A percentile compares a stretch with the other conserved stretches of the same genome.
phyloP scores from a whole-genome alignment of 345 rosid genomes.

The Salix viminalis region DNA sequence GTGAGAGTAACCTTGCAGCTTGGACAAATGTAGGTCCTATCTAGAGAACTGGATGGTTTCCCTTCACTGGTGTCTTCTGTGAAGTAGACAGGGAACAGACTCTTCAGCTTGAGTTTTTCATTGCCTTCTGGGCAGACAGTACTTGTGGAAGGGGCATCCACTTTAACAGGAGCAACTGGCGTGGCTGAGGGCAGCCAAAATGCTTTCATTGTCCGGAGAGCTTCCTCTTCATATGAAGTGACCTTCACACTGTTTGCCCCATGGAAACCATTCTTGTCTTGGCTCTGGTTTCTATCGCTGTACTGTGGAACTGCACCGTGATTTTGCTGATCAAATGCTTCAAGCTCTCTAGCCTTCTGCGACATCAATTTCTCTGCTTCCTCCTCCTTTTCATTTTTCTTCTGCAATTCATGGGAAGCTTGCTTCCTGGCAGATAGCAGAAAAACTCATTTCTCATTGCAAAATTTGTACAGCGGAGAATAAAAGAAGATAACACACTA shows the following conservation, averaged over 20 bases:
- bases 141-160: constrained; percentile 56
- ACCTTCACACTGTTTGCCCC: constrained; percentile 94
- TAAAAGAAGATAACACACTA: neutral
- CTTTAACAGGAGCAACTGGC: constrained; percentile 79
- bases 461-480: neutral
- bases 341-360: constrained; percentile 78
- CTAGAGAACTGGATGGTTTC: constrained; percentile 48
- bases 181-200: constrained; percentile 99
- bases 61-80: constrained; percentile 67
- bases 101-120: constrained; percentile 81
- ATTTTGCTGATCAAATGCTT: constrained; percentile 94
- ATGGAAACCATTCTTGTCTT: constrained; percentile 81
- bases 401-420: constrained; percentile 64
- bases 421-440: constrained; percentile 46
- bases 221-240: constrained; percentile 90
- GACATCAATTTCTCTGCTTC: constrained; percentile 64
- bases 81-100: constrained; percentile 65
- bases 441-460: constrained; percentile 8
- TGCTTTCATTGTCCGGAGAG: constrained; percentile 95
- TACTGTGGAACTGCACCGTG: constrained; percentile 89
- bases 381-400: constrained; percentile 78
- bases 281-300: constrained; percentile 57
- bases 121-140: constrained; percentile 87
- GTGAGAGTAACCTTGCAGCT: constrained; percentile 95
- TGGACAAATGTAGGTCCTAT: constrained; percentile 72